A percentile compares a stretch with the other conserved stretches of the same genome.
These are phyloP conservation scores for Nemania diffusa DNA, from an alignment of 2,329 filamentous ascomycete genomes.

Conservation along the genomic window DNA sequence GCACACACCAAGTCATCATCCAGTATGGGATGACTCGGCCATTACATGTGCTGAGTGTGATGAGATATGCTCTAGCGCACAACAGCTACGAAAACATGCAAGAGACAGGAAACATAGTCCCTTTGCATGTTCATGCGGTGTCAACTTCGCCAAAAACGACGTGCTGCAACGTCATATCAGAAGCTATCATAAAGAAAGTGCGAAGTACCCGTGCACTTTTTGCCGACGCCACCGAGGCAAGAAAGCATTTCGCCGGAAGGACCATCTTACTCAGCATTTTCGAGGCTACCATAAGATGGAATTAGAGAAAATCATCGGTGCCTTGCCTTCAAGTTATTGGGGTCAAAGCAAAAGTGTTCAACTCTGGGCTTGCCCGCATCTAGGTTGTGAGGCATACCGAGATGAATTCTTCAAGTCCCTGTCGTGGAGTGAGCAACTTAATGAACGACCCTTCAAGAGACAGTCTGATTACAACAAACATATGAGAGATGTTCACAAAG, in stretches of 20 bases:
- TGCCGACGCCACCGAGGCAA: constrained; percentile 50
- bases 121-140: constrained; percentile 42
- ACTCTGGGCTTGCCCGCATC: constrained; percentile 39
- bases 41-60: constrained; percentile 37
- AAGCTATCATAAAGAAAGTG: constrained; percentile 28
- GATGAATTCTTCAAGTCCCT: constrained; percentile 32
- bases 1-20: constrained; percentile 33
- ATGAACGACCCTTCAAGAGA: constrained; percentile 34
- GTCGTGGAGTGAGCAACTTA: constrained; percentile 3
- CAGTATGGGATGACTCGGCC: constrained; percentile 9
- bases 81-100: constrained; percentile 2
- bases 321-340: neutral
- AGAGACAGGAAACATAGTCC: constrained; percentile 32
- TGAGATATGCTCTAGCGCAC: neutral
- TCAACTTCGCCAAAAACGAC: constrained; percentile 44
- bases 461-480: constrained; percentile 50
- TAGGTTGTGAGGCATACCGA: constrained; percentile 40
- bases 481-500: constrained; percentile 51
- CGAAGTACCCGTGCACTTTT: constrained; percentile 45
- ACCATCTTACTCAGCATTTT: constrained; percentile 54
- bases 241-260: constrained; percentile 51
- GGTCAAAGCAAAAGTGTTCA: neutral
- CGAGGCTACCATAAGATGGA: constrained; percentile 51
- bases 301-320: constrained; percentile 20
- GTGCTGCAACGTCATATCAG: constrained; percentile 45